These are phyloP conservation scores for Podila minutissima DNA, from an alignment of 192 early-diverging fungal species.

Conservation along the genomic window DNA sequence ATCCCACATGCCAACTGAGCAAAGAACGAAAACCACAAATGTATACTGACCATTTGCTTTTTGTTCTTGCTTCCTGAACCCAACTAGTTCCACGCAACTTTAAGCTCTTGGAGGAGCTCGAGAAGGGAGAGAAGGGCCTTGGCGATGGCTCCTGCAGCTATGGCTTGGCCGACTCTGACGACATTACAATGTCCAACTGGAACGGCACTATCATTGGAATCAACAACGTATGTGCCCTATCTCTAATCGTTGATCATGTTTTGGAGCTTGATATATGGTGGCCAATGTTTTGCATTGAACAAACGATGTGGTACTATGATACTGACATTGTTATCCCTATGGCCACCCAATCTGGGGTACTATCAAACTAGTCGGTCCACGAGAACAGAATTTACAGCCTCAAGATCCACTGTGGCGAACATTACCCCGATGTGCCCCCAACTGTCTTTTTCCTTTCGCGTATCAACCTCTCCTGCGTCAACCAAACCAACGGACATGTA, in stretches of 20 bases:
- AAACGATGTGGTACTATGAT: too few species aligned
- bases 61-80: too few species aligned
- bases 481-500: constrained; percentile 82
- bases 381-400: constrained; percentile 97
- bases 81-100: constrained; percentile 98
- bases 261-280: background rate
- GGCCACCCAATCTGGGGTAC: background rate
- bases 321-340: background rate
- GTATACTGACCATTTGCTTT: background rate
- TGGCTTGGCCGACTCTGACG: constrained; percentile 87
- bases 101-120: constrained; percentile 94
- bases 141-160: constrained; percentile 96
- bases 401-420: constrained; percentile 80
- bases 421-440: constrained; percentile 90
- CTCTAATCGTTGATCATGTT: too few species aligned
- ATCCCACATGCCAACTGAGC: too few species aligned
- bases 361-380: constrained; percentile 76
- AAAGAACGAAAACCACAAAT: background rate
- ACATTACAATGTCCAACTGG: constrained; percentile 87
- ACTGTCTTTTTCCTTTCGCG: constrained; percentile 80
- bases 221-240: constrained; percentile 64
- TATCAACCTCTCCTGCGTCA: constrained; percentile 90
- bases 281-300: background rate
- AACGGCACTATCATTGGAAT: constrained; percentile 95
- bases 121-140: constrained; percentile 96